Evolutionary conservation across 495 filamentous ascomycete species (phyloP).

Genomic region (Neohortaea acidophila): DNA sequence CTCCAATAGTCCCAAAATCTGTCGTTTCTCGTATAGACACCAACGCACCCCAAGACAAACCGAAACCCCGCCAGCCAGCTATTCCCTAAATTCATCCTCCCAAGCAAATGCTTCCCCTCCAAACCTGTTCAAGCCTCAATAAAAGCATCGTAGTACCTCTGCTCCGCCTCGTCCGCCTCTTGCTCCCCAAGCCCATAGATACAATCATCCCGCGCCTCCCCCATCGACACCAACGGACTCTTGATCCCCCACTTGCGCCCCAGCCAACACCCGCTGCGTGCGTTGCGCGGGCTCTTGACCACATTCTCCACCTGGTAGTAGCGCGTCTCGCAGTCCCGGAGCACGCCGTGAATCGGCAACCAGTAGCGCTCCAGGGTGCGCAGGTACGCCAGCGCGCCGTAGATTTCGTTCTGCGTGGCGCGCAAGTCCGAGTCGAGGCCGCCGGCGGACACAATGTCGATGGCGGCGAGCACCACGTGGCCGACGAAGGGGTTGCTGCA

Average conservation of each 20-base stretch:
- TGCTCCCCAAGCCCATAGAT: conserved; percentile 10
- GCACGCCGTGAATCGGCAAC: conserved; percentile 19
- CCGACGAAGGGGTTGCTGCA: conserved; percentile 21
- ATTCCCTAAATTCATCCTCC: no score
- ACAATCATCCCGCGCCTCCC: conserved; percentile 6
- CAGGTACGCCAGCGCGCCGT: conserved; percentile 14
- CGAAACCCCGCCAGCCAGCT: no score
- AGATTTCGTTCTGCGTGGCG: conserved; percentile 13
- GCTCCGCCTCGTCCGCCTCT: background rate
- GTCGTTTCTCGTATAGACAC: no score
- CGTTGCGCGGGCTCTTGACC: conserved; percentile 1
- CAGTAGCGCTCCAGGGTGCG: conserved; percentile 20
- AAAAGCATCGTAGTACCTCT: conserved; percentile 13
- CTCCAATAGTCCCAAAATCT: no score
- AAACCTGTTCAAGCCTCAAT: conserved; percentile 4
- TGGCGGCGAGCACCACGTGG: conserved; percentile 21
- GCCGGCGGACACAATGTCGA: conserved; percentile 22
- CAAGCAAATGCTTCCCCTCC: no score
- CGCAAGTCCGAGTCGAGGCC: conserved; percentile 17
- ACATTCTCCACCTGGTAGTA: conserved; percentile 8
- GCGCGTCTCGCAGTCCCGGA: conserved; percentile 10
- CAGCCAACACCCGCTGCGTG: conserved; percentile 10
- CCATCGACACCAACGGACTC: conserved; percentile 8
- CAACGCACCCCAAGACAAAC: no score
- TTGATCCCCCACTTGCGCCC: conserved; percentile 14